Base-by-base conservation (phyloP, 1,139 yeast genomes). In the Torulaspora globosa region DNA sequence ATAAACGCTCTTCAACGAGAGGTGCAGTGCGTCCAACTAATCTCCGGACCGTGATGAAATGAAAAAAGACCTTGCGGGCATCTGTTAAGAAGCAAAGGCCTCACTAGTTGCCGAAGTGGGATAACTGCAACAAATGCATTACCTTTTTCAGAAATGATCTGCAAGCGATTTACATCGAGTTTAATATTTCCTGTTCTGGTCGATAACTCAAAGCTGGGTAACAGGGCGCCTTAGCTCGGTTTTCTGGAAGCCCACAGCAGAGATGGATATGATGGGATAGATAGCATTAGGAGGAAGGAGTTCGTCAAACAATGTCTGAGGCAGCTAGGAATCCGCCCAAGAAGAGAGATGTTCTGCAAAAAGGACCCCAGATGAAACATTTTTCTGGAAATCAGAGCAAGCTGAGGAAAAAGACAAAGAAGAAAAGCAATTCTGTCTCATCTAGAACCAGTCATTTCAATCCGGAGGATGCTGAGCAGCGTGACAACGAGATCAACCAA, bases 401-500 rank as follows among this genome's bases (percentile, higher is more conserved):
- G 18, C 23, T 11, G 16, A 11, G 31, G 16, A 26, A 14, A 27
- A 16, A 23, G 34, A 31, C 21, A n/a, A 31, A 31, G 5, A 16
- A 18, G 34, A 31, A 16, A 12, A 31, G n/a, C 21, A 31, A 21
- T 21, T 21, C 23, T 21, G 23, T 21, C 23, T 8, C 18, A 14
- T 10, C 32, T 12, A 40, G 24, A 27, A 16, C 24, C 8, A 26
- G 24, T 8, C 35, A 33, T 14, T 9, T 26, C 6, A 41, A 35
- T 14, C 27, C 28, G 12, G 42, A 30, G 18, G 40, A 37, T 27
- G 31, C 41, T 18, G 23, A 37, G 15, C 49, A 39, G 34, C 41
- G 50, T 21, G 43, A 44, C 15, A 33, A 36, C 7, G 53, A 54
- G 32, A 41, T 53, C 3, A 45, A 47, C 5, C 52, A 48, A 33